Conservation (phyloP, 2,329 filamentous ascomycete genomes). For the Pleomassaria siparia region DNA sequence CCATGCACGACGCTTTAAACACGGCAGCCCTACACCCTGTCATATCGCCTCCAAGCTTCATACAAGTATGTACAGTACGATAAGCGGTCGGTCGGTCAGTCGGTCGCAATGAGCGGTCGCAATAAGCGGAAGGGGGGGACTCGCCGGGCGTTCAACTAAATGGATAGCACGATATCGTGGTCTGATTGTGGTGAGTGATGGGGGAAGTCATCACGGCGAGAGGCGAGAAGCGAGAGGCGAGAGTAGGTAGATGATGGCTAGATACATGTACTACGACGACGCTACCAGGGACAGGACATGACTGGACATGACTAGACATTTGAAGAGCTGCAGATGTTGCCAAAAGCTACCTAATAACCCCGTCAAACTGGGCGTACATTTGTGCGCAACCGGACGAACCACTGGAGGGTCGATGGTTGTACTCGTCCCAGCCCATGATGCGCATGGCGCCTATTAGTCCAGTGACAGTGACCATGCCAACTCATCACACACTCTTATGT, state of each 20-base stretch:
- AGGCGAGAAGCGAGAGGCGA: neutral
- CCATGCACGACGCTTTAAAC: slow-evolving; percentile 25
- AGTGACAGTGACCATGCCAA: no score
- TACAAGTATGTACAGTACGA: no score
- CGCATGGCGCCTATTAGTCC: neutral
- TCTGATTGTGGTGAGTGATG: neutral
- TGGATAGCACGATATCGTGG: neutral
- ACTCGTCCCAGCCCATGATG: neutral
- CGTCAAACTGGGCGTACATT: neutral
- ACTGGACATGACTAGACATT: no score
- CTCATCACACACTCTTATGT: neutral
- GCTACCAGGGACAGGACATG: no score
- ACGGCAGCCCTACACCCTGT: slow-evolving; percentile 22
- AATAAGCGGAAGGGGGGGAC: slow-evolving; percentile 15
- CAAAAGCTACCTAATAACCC: neutral
- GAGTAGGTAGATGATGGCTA: no score
- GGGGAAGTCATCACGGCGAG: neutral
- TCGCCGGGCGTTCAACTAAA: slow-evolving; percentile 9
- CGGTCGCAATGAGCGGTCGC: slow-evolving; percentile 1
- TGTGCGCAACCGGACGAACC: neutral
- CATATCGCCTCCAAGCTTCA: slow-evolving; percentile 26
- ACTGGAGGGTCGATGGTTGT: slow-evolving; percentile 3
- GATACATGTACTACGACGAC: no score
- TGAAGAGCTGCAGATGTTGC: no score
- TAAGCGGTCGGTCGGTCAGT: no score